Base-by-base conservation (phyloP, 2,329 filamentous ascomycete genomes). In the Clathrospora elynae region DNA sequence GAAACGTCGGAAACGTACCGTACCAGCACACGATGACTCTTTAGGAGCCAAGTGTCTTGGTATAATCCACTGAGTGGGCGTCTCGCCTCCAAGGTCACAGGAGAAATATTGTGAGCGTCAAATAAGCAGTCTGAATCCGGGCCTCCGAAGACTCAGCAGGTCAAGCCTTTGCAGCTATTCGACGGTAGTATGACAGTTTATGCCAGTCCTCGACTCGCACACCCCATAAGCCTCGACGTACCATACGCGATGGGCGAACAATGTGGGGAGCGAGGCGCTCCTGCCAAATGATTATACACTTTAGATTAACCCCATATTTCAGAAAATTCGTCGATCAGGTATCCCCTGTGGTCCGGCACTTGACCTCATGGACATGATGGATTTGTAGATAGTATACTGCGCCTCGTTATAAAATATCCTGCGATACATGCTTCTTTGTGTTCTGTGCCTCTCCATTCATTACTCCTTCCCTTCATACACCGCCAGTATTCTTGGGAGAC, bases 241-340 rank as follows among this genome's bases (percentile, higher is more conserved):
- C 51, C 53, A 43, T 39, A 53, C 49, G 37, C 35, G 41, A 50
- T 46, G 37, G 45, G 35, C 33, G 26, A 39, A 49, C 42, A 57
- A 57, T 60, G 48, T 61, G 35, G 40, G 38, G 22, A 14, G 50
- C 44, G 40, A 53, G 40, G 51, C 50, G 30, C 19, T 33, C 24
- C 44, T 57, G 44, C 49, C 62, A 60, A 64, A 63, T 63, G 46
- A 47, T 52, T 45, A 55, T 44, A 54, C 44, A 38, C 26, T 23
- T 53, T 65, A 65, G 33, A 66, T 66, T 64, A 59, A 60, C 45
- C 42, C 49, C 52, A 61, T 58, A 61, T 58, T 44, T 45, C 48
- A 47, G 51, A 39, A 35, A 44, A 55, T 46, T 47, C 40, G 49
- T 41, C 53, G 48, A 61, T 53, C 52, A 59, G 44, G 39, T n/a